phyloP scores from a whole-genome alignment of 257 asterid genomes.

The Mitragyna speciosa region DNA sequence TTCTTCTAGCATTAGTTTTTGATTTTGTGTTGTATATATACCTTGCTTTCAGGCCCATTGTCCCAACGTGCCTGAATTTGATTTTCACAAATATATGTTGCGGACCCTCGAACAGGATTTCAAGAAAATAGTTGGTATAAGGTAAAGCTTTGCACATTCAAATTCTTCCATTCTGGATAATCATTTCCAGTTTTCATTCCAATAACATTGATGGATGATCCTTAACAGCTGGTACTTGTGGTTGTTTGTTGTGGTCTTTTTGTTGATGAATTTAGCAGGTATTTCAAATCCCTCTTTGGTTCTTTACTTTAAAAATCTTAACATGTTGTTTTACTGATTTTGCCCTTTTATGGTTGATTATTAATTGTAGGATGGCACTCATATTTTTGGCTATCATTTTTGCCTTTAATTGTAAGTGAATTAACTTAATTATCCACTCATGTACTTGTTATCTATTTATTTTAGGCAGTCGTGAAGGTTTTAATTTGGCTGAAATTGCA shows the following conservation, averaged over 20 bases:
- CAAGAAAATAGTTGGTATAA: constrained; percentile 78
- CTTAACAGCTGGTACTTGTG: constrained; percentile 83
- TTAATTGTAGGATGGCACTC: constrained; percentile 81
- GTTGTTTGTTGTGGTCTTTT: constrained; percentile 77
- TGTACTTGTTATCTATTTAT: not conserved
- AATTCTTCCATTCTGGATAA: not conserved
- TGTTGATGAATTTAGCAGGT: constrained; percentile 83
- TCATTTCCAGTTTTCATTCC: not conserved
- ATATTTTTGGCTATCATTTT: constrained; percentile 84
- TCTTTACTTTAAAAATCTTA: not conserved
- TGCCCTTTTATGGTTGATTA: not conserved
- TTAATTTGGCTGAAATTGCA: constrained; percentile 23
- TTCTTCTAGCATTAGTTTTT: not conserved
- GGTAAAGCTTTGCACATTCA: constrained; percentile 33
- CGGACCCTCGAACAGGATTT: constrained; percentile 78
- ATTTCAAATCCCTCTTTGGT: not conserved
- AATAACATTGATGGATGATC: constrained; percentile 10
- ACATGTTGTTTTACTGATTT: not conserved
- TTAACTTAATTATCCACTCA: not conserved
- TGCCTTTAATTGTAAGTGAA: constrained; percentile 68
- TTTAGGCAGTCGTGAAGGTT: not conserved
- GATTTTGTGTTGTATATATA: not conserved
- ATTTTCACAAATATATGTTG: constrained; percentile 72
- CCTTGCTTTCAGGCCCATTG: constrained; percentile 56
- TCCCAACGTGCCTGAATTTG: constrained; percentile 43